Evolutionary conservation across 2,329 filamentous ascomycete genomes (phyloP).

Genomic region (Exserohilum rostratum): DNA sequence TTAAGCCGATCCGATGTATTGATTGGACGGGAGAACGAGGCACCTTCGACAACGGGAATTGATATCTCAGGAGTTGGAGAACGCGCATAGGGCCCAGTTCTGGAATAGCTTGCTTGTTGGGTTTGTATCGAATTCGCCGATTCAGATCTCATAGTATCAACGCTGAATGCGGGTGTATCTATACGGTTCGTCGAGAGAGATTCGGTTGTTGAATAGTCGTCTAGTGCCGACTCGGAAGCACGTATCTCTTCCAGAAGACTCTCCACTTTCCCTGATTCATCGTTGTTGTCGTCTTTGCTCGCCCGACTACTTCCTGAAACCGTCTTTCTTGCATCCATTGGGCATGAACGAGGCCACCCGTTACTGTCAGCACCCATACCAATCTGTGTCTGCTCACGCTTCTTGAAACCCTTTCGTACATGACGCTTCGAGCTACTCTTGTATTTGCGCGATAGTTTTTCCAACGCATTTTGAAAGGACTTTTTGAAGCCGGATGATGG

Average conservation of each 20-base stretch:
- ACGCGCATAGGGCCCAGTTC: not conserved
- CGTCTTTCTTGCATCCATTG: not conserved
- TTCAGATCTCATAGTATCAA: not conserved
- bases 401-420: not conserved
- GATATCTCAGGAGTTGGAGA: not conserved
- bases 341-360: not conserved
- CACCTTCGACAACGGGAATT: not conserved
- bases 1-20: not conserved
- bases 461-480: not conserved
- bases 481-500: not conserved
- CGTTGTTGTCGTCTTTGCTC: not conserved
- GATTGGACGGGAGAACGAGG: not conserved
- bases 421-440: slow-evolving; percentile 18
- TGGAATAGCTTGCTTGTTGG: not conserved
- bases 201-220: not conserved
- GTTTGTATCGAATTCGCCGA: not conserved
- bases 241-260: not conserved
- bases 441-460: slow-evolving; percentile 16
- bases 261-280: not conserved
- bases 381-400: not conserved
- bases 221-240: no score
- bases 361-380: slow-evolving; percentile 4
- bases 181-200: not conserved
- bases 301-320: not conserved
- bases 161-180: not conserved